Conservation (phyloP, 192 early-diverging fungal species). For the Dissophora globulifera region DNA sequence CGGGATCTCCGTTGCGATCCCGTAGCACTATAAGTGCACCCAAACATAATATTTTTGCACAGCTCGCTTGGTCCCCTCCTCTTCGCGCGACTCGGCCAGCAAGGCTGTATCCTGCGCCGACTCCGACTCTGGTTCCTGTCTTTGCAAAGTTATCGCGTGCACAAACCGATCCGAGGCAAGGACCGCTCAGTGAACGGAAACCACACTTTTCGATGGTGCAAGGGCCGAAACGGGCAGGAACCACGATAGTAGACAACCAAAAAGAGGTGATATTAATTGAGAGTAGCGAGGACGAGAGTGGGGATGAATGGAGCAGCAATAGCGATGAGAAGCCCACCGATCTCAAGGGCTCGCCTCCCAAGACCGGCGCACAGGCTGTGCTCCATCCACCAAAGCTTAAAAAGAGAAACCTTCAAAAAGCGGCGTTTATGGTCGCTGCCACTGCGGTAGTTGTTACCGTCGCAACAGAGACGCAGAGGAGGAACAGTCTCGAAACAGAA, state of each 20-base stretch:
- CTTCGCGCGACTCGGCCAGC: background rate
- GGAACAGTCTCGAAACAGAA: no score
- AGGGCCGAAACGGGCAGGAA: background rate
- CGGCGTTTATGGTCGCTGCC: no score
- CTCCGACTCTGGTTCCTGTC: no score
- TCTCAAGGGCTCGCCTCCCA: no score
- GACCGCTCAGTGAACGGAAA: background rate
- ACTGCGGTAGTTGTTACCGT: no score
- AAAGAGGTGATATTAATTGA: constrained; percentile 18
- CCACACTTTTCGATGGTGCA: background rate
- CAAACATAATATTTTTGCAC: constrained; percentile 10
- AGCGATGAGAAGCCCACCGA: no score
- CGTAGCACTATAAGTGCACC: no score
- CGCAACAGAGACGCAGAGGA: no score
- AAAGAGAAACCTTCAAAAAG: background rate
- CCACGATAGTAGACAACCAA: background rate
- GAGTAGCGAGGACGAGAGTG: constrained; percentile 4
- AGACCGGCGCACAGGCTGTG: no score
- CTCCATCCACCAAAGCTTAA: background rate
- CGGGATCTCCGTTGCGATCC: no score
- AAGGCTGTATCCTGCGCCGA: no score
- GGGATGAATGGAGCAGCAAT: background rate
- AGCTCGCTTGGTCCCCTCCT: constrained; percentile 34
- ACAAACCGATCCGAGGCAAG: background rate
- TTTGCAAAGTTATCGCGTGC: background rate